phyloP scores from a whole-genome alignment of 768 basidiomycete genomes.

The Tricholoma flavovirens region DNA sequence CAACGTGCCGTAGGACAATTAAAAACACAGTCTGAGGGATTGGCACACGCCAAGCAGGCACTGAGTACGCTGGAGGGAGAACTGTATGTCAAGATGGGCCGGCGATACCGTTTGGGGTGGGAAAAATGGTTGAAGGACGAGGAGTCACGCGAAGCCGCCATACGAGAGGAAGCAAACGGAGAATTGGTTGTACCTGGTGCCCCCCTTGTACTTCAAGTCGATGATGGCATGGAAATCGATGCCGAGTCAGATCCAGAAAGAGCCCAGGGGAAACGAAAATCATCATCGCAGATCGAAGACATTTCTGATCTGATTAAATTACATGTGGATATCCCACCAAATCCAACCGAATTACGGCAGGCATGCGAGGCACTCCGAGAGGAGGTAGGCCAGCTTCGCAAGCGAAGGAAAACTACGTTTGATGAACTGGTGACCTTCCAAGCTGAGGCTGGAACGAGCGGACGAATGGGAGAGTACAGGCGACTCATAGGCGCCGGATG shows the following conservation, averaged over 20 bases:
- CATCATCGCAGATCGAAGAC: conserved; percentile 45
- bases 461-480: conserved; percentile 85
- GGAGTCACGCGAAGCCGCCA: conserved; percentile 65
- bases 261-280: conserved; percentile 51
- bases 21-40: conserved; percentile 58
- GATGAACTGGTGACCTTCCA: conserved; percentile 75
- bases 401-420: conserved; percentile 67
- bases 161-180: conserved; percentile 60
- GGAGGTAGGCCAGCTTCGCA: conserved; percentile 60
- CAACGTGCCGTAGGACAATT: conserved; percentile 71
- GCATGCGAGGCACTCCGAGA: conserved; percentile 58
- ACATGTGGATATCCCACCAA: conserved; percentile 51
- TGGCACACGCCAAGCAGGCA: conserved; percentile 52
- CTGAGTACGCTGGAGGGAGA: conserved; percentile 61
- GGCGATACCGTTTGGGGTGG: conserved; percentile 80
- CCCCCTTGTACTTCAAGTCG: conserved; percentile 42
- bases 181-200: conserved; percentile 41
- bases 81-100: conserved; percentile 71
- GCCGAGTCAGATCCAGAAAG: conserved; percentile 37
- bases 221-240: conserved; percentile 40
- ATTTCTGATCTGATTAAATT: conserved; percentile 58
- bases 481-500: conserved; percentile 86
- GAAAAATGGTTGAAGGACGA: conserved; percentile 91
- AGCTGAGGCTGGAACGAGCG: conserved; percentile 86
- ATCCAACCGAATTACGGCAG: conserved; percentile 45